These are phyloP conservation scores for Peziza echinospora DNA, from an alignment of 495 filamentous ascomycete species.

Conservation along the genomic window DNA sequence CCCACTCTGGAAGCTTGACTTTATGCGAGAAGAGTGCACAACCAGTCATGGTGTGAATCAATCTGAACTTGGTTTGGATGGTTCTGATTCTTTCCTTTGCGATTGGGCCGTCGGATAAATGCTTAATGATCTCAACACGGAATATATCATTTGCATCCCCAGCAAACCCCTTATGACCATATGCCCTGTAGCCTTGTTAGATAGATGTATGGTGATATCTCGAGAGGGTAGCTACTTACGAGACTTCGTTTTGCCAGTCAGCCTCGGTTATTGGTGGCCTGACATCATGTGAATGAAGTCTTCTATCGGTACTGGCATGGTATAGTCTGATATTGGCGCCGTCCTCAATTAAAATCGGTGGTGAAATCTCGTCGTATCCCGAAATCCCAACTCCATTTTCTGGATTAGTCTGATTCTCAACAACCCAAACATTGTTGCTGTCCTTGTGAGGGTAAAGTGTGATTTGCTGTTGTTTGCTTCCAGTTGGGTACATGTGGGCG, in stretches of 20 bases:
- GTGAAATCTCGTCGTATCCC: conserved; percentile 60
- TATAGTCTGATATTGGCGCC: conserved; percentile 63
- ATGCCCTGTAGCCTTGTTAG: conserved; percentile 28
- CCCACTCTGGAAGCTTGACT: conserved; percentile 95
- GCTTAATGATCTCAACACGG: conserved; percentile 82
- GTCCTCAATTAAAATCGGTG: conserved; percentile 50
- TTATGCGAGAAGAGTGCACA: conserved; percentile 96
- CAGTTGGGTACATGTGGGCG: conserved; percentile 87
- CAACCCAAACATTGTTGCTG: conserved; percentile 82
- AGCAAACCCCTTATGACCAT: conserved; percentile 90
- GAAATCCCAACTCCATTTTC: conserved; percentile 55
- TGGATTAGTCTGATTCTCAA: conserved; percentile 92
- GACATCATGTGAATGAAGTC: conserved; percentile 89
- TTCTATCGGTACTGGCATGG: conserved; percentile 59
- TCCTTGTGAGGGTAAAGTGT: conserved; percentile 98
- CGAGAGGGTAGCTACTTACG: conserved; percentile 14
- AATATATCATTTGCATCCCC: conserved; percentile 94
- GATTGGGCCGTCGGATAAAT: conserved; percentile 55
- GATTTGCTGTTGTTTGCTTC: conserved; percentile 95
- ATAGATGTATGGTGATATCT: not conserved
- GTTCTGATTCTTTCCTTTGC: conserved; percentile 75
- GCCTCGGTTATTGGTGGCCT: conserved; percentile 94
- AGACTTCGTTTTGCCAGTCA: conserved; percentile 97
- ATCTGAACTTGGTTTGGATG: conserved; percentile 87
- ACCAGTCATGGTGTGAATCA: conserved; percentile 90